phyloP scores from a whole-genome alignment of 495 filamentous ascomycete genomes.

The Hypoxylon lienhwacheense region DNA sequence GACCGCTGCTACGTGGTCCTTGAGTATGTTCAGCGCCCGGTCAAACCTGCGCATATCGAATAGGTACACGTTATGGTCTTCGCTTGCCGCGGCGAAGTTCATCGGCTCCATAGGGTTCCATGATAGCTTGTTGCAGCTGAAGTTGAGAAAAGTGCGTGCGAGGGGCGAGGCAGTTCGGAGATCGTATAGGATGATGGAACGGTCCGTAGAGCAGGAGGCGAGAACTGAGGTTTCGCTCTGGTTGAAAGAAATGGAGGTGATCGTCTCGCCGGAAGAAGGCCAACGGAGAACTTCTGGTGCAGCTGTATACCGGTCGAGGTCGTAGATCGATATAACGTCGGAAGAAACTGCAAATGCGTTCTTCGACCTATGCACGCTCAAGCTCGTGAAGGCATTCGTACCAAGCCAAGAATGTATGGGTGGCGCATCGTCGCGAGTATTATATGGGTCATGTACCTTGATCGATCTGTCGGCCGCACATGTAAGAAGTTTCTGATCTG shows the following conservation, averaged over 20 bases:
- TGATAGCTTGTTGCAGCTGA: constrained; percentile 80
- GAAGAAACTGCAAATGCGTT: constrained; percentile 80
- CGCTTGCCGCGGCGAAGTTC: constrained; percentile 82
- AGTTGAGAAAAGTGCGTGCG: constrained; percentile 72
- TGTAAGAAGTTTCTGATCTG: constrained; percentile 80
- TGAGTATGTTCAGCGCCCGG: constrained; percentile 85
- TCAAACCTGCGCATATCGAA: constrained; percentile 88
- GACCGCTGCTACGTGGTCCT: constrained; percentile 93
- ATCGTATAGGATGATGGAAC: constrained; percentile 81
- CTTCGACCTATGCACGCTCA: constrained; percentile 76
- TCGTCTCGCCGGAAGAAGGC: constrained; percentile 89
- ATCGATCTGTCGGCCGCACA: constrained; percentile 85
- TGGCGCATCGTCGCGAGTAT: constrained; percentile 59
- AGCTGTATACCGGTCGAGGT: constrained; percentile 72
- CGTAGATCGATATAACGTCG: constrained; percentile 81
- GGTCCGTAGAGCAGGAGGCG: constrained; percentile 78
- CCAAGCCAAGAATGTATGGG: constrained; percentile 85
- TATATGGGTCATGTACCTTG: constrained; percentile 90
- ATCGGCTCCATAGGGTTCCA: constrained; percentile 98
- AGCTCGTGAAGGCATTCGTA: constrained; percentile 73
- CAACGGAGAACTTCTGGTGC: constrained; percentile 80
- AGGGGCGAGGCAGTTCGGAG: constrained; percentile 84
- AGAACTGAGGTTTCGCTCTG: constrained; percentile 90
- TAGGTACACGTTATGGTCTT: constrained; percentile 61
- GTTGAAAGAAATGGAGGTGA: constrained; percentile 87